A percentile compares a stretch with the other conserved stretches of the same genome.
Conservation (phyloP, 2,329 filamentous ascomycete genomes). For the Monosporascus sp. region DNA sequence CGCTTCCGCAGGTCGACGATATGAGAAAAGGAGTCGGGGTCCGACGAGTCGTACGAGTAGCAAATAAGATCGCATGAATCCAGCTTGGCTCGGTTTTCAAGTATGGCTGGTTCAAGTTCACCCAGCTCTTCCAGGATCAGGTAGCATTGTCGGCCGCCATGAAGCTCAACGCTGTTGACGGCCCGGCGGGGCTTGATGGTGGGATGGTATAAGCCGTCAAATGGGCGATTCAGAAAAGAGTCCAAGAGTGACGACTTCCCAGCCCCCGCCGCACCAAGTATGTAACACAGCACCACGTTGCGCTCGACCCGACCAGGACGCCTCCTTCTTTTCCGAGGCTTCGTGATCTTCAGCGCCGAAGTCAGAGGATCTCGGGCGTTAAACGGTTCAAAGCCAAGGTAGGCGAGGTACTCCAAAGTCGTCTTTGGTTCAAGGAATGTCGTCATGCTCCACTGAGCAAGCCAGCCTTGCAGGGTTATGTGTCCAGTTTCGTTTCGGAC, state of each 20-base stretch:
- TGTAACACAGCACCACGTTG: slow-evolving; percentile 91
- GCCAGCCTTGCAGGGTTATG: slow-evolving; percentile 94
- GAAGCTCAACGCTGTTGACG: slow-evolving; percentile 94
- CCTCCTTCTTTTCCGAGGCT: slow-evolving; percentile 78
- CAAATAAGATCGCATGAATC: slow-evolving; percentile 92
- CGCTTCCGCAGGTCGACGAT: slow-evolving; percentile 76
- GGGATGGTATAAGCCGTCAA: slow-evolving; percentile 77
- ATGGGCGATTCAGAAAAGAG: slow-evolving; percentile 84
- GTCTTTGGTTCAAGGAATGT: slow-evolving; percentile 95
- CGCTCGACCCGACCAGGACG: slow-evolving; percentile 82
- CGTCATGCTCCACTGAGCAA: slow-evolving; percentile 99
- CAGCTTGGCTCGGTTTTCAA: slow-evolving; percentile 86
- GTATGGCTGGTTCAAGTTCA: slow-evolving; percentile 87
- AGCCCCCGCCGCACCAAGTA: slow-evolving; percentile 77
- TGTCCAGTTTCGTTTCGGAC: slow-evolving; percentile 93
- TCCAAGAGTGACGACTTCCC: slow-evolving; percentile 91
- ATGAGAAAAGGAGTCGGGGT: slow-evolving; percentile 92
- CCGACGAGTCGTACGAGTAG: slow-evolving; percentile 94
- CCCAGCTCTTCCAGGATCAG: slow-evolving; percentile 93
- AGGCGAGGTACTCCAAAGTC: slow-evolving; percentile 91
- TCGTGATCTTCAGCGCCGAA: slow-evolving; percentile 85
- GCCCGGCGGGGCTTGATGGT: slow-evolving; percentile 92
- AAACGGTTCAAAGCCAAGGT: slow-evolving; percentile 85
- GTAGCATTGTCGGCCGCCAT: slow-evolving; percentile 94
- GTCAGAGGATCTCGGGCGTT: slow-evolving; percentile 74